Base-by-base conservation (phyloP, 2,329 filamentous ascomycete genomes). In the Orbilia oligospora region DNA sequence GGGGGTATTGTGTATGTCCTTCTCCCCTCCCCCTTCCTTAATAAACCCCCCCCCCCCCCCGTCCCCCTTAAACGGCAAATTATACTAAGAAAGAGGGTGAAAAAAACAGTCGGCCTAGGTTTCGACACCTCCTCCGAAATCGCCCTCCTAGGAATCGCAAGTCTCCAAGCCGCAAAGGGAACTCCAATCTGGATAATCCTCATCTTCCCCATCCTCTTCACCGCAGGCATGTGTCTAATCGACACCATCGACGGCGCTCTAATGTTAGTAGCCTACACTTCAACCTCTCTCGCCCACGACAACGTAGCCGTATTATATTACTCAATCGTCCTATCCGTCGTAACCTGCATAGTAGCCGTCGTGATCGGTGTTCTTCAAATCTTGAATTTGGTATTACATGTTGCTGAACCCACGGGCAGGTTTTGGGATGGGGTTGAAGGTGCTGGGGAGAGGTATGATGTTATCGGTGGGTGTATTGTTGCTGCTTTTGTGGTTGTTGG, bases 111-210 rank as follows among this genome's bases (percentile, higher is more conserved):
- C 82, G 96, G 95, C 0, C 87, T 98, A 0, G 96, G 95, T 0
- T 98, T 99, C 83, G 96, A 98, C 83, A 98, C 96, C 0, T 97
- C 92, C 48, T 97, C 93, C 6, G 95, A 99, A 84, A 93, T 98
- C 82, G 95, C 96, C 0, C 88, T 99, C 6, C 85, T 99, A 0
- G 96, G 95, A 0, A 97, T 98, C 80, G 92, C 93, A 0, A 94
- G 92, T 33, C 90, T 99, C 0, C 92, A 97, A 82, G 94, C 92
- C 0, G 90, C 93, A 0, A 88, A 92, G 78, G 95, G 95, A 0
- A 97, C 94, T 0, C 93, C 91, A 36, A 91, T 98, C 76, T 99
- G 96, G 96, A 86, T 97, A 14, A 98, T 98, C 77, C 84, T 98
- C 36, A 91, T 99, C 65, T 97, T 97, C 75, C 96, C 96, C 0